Evolutionary conservation across 306 rosid species (phyloP).

Genomic region (Comarum palustre): DNA sequence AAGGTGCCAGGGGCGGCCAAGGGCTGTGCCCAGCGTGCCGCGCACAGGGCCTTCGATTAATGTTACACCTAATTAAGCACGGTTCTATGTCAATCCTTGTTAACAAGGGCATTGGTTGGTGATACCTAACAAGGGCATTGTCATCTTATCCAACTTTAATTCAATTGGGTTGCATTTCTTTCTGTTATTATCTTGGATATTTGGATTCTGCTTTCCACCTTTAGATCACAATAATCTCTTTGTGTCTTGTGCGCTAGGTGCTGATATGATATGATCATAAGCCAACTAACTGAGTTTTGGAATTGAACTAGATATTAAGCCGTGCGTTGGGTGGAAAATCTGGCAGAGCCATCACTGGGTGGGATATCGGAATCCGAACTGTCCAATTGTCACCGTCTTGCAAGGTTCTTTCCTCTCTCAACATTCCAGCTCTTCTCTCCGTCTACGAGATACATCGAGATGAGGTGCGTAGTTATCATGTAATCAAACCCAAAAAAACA

Average conservation of each 20-base stretch:
- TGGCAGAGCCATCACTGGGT: conserved; percentile 58
- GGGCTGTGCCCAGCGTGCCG: too few relatives aligned
- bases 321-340: conserved; percentile 90
- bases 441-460: conserved; percentile 73
- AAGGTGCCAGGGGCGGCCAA: too few relatives aligned
- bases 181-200: too few relatives aligned
- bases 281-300: neutral
- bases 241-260: neutral
- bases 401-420: conserved; percentile 40
- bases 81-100: too few relatives aligned
- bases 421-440: conserved; percentile 53
- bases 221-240: neutral
- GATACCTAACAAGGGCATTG: too few relatives aligned
- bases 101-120: too few relatives aligned
- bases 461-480: conserved; percentile 44
- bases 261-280: neutral
- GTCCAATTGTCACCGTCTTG: conserved; percentile 52
- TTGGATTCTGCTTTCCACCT: neutral
- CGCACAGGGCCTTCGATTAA: too few relatives aligned
- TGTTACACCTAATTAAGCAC: too few relatives aligned
- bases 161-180: too few relatives aligned
- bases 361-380: conserved; percentile 79
- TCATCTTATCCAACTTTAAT: too few relatives aligned
- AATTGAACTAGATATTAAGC: conserved; percentile 48
- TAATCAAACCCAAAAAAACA: neutral